Evolutionary conservation across 495 filamentous ascomycete genomes (phyloP).

Genomic region (Penicillium cosmopolitanum): DNA sequence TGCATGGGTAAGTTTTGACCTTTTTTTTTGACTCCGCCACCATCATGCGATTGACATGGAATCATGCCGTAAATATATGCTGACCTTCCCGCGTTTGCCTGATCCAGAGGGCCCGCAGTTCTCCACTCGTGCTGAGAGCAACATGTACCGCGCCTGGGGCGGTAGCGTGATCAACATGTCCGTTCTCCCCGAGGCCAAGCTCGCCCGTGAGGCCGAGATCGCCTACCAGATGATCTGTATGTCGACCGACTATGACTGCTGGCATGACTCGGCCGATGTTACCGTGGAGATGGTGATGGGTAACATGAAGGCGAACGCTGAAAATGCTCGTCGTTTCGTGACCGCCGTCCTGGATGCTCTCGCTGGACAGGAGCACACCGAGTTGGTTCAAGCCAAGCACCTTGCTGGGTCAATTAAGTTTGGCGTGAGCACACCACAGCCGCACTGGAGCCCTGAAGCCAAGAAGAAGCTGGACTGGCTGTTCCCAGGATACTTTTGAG

Average conservation of each 20-base stretch:
- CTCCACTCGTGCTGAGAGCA: constrained; percentile 92
- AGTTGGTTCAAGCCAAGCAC: constrained; percentile 76
- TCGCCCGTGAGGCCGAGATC: constrained; percentile 94
- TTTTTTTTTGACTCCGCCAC: background rate
- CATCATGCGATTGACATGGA: background rate
- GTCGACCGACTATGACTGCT: constrained; percentile 99
- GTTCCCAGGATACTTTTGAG: constrained; percentile 62
- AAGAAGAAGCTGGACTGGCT: constrained; percentile 74
- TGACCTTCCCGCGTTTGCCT: constrained; percentile 5
- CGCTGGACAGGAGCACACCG: constrained; percentile 70
- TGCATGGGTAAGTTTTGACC: constrained; percentile 73
- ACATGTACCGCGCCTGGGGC: constrained; percentile 92
- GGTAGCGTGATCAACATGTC: constrained; percentile 97
- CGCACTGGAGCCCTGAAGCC: constrained; percentile 63
- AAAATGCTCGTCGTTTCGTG: constrained; percentile 83
- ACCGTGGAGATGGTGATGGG: constrained; percentile 97
- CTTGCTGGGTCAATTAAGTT: constrained; percentile 61
- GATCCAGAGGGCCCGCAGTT: constrained; percentile 86
- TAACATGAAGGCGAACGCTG: constrained; percentile 89
- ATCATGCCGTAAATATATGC: background rate
- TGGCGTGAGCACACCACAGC: constrained; percentile 65
- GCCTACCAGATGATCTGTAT: constrained; percentile 98
- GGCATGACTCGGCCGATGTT: constrained; percentile 77
- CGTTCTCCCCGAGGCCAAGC: constrained; percentile 92
- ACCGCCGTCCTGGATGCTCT: constrained; percentile 87